Conservation (phyloP, 1,284 basidiomycete species). For the Austroboletus rostrupii region DNA sequence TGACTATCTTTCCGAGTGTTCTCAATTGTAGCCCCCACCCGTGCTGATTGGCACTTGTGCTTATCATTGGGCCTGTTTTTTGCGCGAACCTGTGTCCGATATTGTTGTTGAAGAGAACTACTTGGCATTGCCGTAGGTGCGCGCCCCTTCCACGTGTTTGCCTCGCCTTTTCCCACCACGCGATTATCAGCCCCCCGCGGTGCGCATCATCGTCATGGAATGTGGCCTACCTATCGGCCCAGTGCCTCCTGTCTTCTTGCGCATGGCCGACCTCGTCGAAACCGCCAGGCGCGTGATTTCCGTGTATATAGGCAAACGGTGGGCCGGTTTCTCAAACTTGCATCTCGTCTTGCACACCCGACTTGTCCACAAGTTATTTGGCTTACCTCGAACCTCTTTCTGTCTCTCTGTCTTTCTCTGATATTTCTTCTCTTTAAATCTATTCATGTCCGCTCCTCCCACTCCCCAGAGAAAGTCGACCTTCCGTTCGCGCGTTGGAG, state of each 20-base stretch:
- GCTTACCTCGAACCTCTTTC: too few relatives aligned
- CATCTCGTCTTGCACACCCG: conserved; percentile 20
- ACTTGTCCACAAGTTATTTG: conserved; percentile 8
- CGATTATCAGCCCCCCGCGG: conserved; percentile 32
- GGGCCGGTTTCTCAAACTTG: conserved; percentile 15
- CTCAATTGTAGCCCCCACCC: neutral
- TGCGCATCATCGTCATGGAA: conserved; percentile 27
- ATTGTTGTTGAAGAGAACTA: conserved; percentile 1
- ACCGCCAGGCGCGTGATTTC: conserved; percentile 29
- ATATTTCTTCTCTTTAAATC: conserved; percentile 2
- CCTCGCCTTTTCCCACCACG: conserved; percentile 28
- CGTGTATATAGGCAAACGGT: conserved; percentile 28
- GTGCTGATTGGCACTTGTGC: neutral
- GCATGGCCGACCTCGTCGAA: conserved; percentile 35
- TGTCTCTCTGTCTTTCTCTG: neutral
- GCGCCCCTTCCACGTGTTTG: conserved; percentile 26
- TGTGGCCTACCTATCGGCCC: conserved; percentile 16
- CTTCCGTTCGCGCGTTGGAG: conserved; percentile 33
- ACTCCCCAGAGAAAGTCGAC: conserved; percentile 31
- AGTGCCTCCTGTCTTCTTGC: conserved; percentile 23
- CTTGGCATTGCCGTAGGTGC: conserved; percentile 8
- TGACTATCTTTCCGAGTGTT: too few relatives aligned
- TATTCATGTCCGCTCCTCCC: conserved; percentile 22
- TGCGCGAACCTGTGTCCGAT: conserved; percentile 17
- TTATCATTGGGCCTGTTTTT: too few relatives aligned